These are phyloP conservation scores for Oldenlandia corymbosa DNA, from an alignment of 257 asterid genomes.

Conservation along the genomic window DNA sequence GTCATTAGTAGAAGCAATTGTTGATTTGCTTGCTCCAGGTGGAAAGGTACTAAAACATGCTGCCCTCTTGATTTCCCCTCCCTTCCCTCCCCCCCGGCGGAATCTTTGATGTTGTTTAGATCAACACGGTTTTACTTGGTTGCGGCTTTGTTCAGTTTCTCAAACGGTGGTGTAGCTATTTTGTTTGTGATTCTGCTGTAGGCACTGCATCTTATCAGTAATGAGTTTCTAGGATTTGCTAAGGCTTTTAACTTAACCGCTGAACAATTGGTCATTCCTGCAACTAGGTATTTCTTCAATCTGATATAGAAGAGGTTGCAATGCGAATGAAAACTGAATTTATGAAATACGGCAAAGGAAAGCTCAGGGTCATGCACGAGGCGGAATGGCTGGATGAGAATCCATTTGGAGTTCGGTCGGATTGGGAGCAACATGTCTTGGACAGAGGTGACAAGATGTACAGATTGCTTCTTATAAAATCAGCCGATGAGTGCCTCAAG, in stretches of 20 bases:
- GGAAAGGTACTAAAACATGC: conserved; percentile 56
- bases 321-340: conserved; percentile 70
- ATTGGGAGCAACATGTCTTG: conserved; percentile 83
- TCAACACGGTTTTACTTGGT: conserved; percentile 6
- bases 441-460: conserved; percentile 77
- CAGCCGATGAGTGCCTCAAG: conserved; percentile 18
- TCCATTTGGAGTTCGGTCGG: conserved; percentile 82
- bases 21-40: conserved; percentile 45
- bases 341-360: conserved; percentile 53
- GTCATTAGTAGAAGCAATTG: conserved; percentile 82
- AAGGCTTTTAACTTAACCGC: not conserved
- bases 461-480: conserved; percentile 61
- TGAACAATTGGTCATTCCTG: conserved; percentile 6
- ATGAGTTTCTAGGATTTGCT: too few species aligned
- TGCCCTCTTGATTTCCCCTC: not conserved
- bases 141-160: not conserved
- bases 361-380: conserved; percentile 36
- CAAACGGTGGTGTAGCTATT: not conserved
- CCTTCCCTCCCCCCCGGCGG: too few species aligned
- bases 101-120: not conserved
- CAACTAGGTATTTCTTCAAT: conserved; percentile 76
- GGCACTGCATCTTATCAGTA: too few species aligned
- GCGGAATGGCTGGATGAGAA: conserved; percentile 60
- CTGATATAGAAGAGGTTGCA: conserved; percentile 78
- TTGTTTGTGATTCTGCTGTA: not conserved